Base-by-base conservation (phyloP, 331 rosid species). In the Prunus yedoensis region DNA sequence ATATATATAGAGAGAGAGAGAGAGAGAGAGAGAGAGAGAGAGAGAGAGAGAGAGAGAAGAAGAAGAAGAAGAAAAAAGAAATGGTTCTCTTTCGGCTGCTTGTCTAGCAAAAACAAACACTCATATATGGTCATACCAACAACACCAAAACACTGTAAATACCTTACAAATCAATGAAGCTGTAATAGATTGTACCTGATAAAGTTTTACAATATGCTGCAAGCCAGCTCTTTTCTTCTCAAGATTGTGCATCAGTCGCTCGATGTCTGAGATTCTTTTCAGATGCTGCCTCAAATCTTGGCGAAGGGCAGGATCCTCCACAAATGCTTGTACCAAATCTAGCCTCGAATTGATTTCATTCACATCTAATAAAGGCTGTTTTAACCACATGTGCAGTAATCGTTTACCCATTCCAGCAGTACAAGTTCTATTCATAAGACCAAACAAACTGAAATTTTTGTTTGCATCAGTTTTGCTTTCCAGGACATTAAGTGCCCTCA, bases 321-420 rank as follows among this genome's bases (percentile, higher is more conserved):
- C 92, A 89, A 94, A 92, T 64, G 97, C 89, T 81, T 94, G 97
- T 30, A 94, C 99, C 64, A 89, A 76, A 88, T 94, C 97, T 74
- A 94, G 79, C 80, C 99, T 92, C 28, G 74, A 81, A 85, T 88
- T 92, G 70, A 94, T 94, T 79, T 90, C 97, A 32, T 83, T 54
- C 41, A 88, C 96, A 81, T 92, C 90, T 76, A 94, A 78, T 71
- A 94, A 81, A 75, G 99, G 99, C 86, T 94, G 99, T 65, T 94
- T 94, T 61, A 94, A 86, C 99, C 99, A 94, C 97, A 79, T 88
- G 82, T 94, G 95, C 80, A 94, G 77, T 71, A 94, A 78, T 28
- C 99, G 81, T 72, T 94, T 92, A 75, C 99, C 99, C 99, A 94
- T 94, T 80, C 97, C 99, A 80, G 96, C 97, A 16, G 99, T 90